Percentiles rank a stretch among this genome's conserved stretches.
Conservation (phyloP, 2,329 filamentous ascomycete species). For the Emmonsia crescens region DNA sequence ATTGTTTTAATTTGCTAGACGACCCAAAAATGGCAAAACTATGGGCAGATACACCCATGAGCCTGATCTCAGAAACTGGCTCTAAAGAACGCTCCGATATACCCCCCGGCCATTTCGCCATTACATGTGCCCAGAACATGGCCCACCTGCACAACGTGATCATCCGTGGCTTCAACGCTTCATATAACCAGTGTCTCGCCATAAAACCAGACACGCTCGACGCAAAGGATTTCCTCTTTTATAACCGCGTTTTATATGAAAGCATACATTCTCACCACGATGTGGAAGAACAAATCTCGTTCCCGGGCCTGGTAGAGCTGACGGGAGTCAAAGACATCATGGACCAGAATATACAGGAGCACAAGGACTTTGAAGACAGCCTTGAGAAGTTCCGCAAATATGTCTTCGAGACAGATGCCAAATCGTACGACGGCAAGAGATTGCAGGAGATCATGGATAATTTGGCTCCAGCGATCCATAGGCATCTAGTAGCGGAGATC, state of each 20-base stretch:
- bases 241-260: slow-evolving; percentile 22
- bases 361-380: slow-evolving; percentile 15
- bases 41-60: slow-evolving; percentile 10
- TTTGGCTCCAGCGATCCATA: slow-evolving; percentile 16
- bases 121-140: slow-evolving; percentile 12
- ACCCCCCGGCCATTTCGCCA: slow-evolving; percentile 5
- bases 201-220: slow-evolving; percentile 13
- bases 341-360: slow-evolving; percentile 24
- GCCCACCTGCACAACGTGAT: slow-evolving; percentile 32
- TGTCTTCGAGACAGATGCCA: slow-evolving; percentile 13
- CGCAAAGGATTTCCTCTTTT: slow-evolving; percentile 21
- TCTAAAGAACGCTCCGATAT: slow-evolving; percentile 7
- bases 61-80: slow-evolving; percentile 8
- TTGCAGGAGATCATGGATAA: slow-evolving; percentile 15
- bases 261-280: slow-evolving; percentile 25
- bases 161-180: slow-evolving; percentile 31
- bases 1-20: not conserved
- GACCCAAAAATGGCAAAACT: slow-evolving; percentile 4
- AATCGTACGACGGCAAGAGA: slow-evolving; percentile 14
- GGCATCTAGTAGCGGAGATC: slow-evolving; percentile 19
- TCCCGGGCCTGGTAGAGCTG: slow-evolving; percentile 22
- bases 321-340: slow-evolving; percentile 21
- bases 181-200: slow-evolving; percentile 29
- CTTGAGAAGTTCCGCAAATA: slow-evolving; percentile 15
- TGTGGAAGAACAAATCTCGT: slow-evolving; percentile 22